A percentile compares a stretch with the other conserved stretches of the same genome.
Evolutionary conservation across 495 filamentous ascomycete genomes (phyloP).

Genomic region (Cenococcum geophilum): DNA sequence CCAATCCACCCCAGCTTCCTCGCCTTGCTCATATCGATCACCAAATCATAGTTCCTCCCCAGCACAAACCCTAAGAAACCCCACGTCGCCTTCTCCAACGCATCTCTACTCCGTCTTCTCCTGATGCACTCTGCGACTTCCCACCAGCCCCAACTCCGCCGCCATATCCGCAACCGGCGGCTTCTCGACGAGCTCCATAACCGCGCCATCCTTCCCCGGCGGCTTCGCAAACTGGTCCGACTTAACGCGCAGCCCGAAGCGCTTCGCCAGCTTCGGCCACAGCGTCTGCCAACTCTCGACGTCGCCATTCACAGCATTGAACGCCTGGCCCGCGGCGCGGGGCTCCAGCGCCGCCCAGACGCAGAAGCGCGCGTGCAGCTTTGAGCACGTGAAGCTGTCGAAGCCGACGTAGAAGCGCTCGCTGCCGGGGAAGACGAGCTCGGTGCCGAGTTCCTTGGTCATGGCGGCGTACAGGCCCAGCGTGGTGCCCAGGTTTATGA

Average conservation of each 20-base stretch:
- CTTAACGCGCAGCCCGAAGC: constrained; percentile 44
- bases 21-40: constrained; percentile 54
- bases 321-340: constrained; percentile 45
- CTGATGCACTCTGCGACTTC: constrained; percentile 24
- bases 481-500: constrained; percentile 51
- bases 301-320: constrained; percentile 54
- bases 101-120: constrained; percentile 42
- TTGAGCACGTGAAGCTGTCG: constrained; percentile 48
- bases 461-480: constrained; percentile 49
- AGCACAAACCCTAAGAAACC: constrained; percentile 47
- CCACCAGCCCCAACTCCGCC: constrained; percentile 39
- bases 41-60: constrained; percentile 46
- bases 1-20: constrained; percentile 47
- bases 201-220: constrained; percentile 14
- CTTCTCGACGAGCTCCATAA: constrained; percentile 32
- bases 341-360: constrained; percentile 47
- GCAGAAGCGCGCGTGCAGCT: constrained; percentile 49
- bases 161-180: constrained; percentile 45
- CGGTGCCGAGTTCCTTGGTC: constrained; percentile 43
- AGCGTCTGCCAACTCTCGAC: constrained; percentile 49
- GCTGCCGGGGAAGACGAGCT: constrained; percentile 46
- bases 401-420: constrained; percentile 46
- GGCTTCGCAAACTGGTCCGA: constrained; percentile 42
- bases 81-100: constrained; percentile 54
- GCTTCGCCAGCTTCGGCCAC: constrained; percentile 49